Base-by-base conservation (phyloP, 257 asterid genomes). In the Solanum commersonii region DNA sequence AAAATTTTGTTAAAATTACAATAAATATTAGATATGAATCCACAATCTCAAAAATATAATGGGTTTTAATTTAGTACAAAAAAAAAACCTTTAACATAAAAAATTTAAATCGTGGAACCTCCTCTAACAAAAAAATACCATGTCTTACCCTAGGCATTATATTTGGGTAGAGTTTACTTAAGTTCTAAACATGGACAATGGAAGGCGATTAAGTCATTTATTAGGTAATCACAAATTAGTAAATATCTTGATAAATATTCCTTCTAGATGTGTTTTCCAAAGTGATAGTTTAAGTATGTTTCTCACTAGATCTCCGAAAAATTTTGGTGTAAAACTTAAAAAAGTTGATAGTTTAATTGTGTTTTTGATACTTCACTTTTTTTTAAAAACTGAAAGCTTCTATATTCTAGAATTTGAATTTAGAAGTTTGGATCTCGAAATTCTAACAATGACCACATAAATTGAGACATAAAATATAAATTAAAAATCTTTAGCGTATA, bases 381-480 rank as follows among this genome's bases (percentile, higher is more conserved):
- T 16, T 0, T 0, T 1, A 12, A 10, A 44, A 18, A 52, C 1
- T 15, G 22, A 52, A 5, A 52, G 23, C 23, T 52, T 52, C 63
- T 52, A 16, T 52, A 0, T 52, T 52, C 10, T 52, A 52, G 3
- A 52, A 52, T 52, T 52, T 52, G 23, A 52, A 52, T 60, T 60
- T 60, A 60, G 14, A 60, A 60, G 14, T 22, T 60, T 23, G 5
- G 4, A 60, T 23, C 15, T 60, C 0, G 15, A 23, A 60, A 60
- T 60, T 9, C 2, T 20, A 59, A 59, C 0, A 0, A 4, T 15
- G 67, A 42, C 5, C 25, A 20, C 25, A 20, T 23, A n/a, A n/a
- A n/a, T n/a, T n/a, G n/a, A n/a, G n/a, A n/a, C n/a, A n/a, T n/a
- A 56, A 8, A 20, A 59, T 59, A 59, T 2, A 59, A 59, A 59